A percentile compares a stretch with the other conserved stretches of the same genome.
These are phyloP conservation scores for Tieghemostelium lacteum DNA, from an alignment of 78 protist species.

Conservation along the genomic window DNA sequence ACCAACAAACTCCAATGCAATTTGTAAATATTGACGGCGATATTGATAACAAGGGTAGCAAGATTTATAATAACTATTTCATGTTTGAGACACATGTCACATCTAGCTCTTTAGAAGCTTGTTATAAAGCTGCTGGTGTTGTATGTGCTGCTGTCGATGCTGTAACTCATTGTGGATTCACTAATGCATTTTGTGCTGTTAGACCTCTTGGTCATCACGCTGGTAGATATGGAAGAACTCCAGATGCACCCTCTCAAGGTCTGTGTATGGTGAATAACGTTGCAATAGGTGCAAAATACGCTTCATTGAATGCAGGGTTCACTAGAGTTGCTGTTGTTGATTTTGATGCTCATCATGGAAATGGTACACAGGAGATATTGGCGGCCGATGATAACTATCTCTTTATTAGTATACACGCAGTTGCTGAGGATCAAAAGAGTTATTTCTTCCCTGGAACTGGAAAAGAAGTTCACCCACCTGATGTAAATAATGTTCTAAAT, in stretches of 20 bases:
- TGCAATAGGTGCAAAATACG: conserved; percentile 88
- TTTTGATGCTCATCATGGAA: conserved; percentile 90
- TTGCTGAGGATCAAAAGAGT: conserved; percentile 47
- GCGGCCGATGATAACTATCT: conserved; percentile 78
- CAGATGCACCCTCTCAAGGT: conserved; percentile 84
- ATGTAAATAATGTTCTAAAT: conserved; percentile 55
- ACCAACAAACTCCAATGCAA: not conserved
- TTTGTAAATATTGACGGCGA: conserved; percentile 25
- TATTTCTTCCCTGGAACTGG: conserved; percentile 86
- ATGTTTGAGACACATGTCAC: conserved; percentile 80
- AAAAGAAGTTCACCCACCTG: conserved; percentile 25
- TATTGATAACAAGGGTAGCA: conserved; percentile 40
- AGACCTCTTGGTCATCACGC: conserved; percentile 92
- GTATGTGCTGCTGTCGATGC: conserved; percentile 83
- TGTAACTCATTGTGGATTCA: conserved; percentile 32
- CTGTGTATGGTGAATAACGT: conserved; percentile 87
- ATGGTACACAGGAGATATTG: conserved; percentile 87
- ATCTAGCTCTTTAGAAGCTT: conserved; percentile 73
- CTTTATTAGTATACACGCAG: conserved; percentile 78
- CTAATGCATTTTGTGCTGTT: conserved; percentile 81
- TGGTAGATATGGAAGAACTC: conserved; percentile 66
- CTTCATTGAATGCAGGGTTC: conserved; percentile 24
- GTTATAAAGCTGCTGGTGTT: conserved; percentile 77
- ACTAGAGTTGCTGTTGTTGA: conserved; percentile 84
- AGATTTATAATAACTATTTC: conserved; percentile 48